phyloP scores from a whole-genome alignment of 78 protist species.

The Dictyostelium discoideum region DNA sequence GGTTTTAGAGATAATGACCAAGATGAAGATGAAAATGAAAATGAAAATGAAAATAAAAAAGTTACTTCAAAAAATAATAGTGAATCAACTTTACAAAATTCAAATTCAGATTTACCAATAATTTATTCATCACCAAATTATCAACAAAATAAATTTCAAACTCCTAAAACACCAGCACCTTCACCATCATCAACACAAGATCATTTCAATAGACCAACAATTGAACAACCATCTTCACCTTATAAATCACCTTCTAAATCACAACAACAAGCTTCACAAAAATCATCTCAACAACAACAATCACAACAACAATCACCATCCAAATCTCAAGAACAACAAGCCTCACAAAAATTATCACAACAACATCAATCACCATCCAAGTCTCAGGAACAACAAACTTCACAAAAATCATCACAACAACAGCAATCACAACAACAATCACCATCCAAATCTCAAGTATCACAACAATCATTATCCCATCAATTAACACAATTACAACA shows the following conservation, averaged over 20 bases:
- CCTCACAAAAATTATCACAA: not conserved
- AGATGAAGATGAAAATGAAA: not conserved
- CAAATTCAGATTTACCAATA: not conserved
- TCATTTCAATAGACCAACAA: not conserved
- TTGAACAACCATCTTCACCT: not conserved
- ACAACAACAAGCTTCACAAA: not conserved
- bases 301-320: slow-evolving; percentile 19
- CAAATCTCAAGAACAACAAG: not conserved
- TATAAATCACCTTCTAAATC: slow-evolving; percentile 31
- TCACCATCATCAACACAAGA: slow-evolving; percentile 26
- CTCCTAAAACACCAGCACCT: slow-evolving; percentile 37
- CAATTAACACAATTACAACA: not conserved
- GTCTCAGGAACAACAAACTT: not conserved
- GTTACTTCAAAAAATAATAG: not conserved
- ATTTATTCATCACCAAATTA: not conserved
- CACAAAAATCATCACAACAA: not conserved
- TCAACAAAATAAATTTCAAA: not conserved
- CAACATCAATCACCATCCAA: not conserved
- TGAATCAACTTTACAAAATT: not conserved
- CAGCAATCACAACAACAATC: slow-evolving; percentile 11
- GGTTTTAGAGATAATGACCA: not conserved
- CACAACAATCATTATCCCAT: not conserved
- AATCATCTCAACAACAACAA: not conserved
- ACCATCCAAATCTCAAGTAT: not conserved
- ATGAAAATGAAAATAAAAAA: not conserved